Percentiles rank a stretch among this genome's conserved stretches.
Evolutionary conservation across 441 rosid species (phyloP).

Genomic region (Melastoma candidum): DNA sequence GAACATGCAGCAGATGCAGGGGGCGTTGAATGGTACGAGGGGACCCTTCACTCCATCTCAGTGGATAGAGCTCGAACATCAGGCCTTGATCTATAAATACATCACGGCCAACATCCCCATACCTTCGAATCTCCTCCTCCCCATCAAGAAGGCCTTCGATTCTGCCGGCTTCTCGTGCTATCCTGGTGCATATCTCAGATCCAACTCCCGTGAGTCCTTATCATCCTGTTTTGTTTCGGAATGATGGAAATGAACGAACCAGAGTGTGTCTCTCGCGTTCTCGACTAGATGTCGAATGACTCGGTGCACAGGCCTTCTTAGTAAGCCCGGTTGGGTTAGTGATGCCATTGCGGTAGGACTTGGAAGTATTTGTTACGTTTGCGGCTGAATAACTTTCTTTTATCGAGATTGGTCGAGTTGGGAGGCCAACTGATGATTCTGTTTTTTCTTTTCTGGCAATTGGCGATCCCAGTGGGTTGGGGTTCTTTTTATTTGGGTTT

Average conservation of each 20-base stretch:
- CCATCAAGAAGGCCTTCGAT: conserved; percentile 54
- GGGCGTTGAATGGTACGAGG: conserved; percentile 25
- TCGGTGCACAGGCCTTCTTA: too few relatives aligned
- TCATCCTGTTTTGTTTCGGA: neutral
- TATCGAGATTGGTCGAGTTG: too few relatives aligned
- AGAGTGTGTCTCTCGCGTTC: too few relatives aligned
- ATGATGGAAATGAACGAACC: too few relatives aligned
- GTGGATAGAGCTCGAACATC: conserved; percentile 88
- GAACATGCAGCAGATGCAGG: conserved; percentile 40
- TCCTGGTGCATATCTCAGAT: conserved; percentile 37
- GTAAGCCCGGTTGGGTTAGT: too few relatives aligned
- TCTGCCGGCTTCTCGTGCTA: conserved; percentile 32
- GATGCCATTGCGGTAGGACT: too few relatives aligned
- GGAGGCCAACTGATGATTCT: too few relatives aligned
- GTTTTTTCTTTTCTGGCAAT: too few relatives aligned
- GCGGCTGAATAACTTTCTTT: too few relatives aligned
- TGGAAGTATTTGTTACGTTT: too few relatives aligned
- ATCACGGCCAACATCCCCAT: conserved; percentile 67
- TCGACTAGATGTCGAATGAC: too few relatives aligned
- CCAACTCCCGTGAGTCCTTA: conserved; percentile 51
- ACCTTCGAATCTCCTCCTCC: conserved; percentile 58
- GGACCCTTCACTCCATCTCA: conserved; percentile 79
- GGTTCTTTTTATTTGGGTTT: conserved; percentile 3
- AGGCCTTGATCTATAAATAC: conserved; percentile 85
- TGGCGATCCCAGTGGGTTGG: conserved; percentile 7